These are phyloP conservation scores for Porodaedalea pini DNA, from an alignment of 1,284 basidiomycete genomes.

Conservation along the genomic window DNA sequence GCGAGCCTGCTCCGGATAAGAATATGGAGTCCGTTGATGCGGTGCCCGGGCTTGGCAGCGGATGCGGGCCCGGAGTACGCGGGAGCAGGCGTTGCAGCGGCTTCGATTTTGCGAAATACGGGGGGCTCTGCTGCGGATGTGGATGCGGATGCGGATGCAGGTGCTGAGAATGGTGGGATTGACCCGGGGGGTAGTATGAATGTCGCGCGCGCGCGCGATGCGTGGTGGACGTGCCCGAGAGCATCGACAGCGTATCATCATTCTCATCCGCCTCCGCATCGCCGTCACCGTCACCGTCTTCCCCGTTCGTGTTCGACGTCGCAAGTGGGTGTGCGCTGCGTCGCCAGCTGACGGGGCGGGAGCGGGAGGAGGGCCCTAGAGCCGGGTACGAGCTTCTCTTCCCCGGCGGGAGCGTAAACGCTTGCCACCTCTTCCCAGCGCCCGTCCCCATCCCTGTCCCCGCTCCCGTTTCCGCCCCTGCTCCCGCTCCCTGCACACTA, in stretches of 20 bases:
- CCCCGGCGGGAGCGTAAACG: not conserved
- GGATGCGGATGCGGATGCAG: too few relatives aligned
- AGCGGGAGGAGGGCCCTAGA: not conserved
- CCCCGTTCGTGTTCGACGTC: not conserved
- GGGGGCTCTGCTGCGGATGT: too few relatives aligned
- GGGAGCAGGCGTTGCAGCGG: too few relatives aligned
- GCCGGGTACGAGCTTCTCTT: conserved; percentile 13
- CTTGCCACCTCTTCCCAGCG: not conserved
- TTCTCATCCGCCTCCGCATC: conserved; percentile 1
- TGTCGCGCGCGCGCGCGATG: not conserved
- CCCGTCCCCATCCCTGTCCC: not conserved
- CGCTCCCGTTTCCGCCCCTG: too few relatives aligned
- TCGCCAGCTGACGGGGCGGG: conserved; percentile 4
- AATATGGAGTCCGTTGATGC: not conserved
- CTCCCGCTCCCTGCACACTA: too few relatives aligned
- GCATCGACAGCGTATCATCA: conserved; percentile 14
- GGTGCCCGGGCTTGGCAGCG: not conserved
- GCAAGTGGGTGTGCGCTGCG: conserved; percentile 7
- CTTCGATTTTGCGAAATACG: too few relatives aligned
- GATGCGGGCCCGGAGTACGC: too few relatives aligned
- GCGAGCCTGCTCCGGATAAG: not conserved
- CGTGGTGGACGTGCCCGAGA: conserved; percentile 2
- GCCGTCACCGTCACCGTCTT: not conserved
- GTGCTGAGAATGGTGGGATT: too few relatives aligned
- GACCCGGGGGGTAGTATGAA: too few relatives aligned